Evolutionary conservation across 257 asterid genomes (phyloP).

Genomic region (Lantana camara): DNA sequence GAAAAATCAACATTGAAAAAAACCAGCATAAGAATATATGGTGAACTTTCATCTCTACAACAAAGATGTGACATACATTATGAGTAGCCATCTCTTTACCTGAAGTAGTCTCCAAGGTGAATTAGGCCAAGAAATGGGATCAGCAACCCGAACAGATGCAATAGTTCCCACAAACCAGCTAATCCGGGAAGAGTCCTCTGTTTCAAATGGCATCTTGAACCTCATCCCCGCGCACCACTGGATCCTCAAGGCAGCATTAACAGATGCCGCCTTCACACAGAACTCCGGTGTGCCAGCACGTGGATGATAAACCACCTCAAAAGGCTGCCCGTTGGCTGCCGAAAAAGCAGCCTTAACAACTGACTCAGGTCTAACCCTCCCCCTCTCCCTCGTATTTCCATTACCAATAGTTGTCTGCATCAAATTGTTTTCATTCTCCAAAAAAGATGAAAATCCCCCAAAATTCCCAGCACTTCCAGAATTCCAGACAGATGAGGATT

Average conservation of each 20-base stretch:
- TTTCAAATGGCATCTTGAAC: constrained; percentile 62
- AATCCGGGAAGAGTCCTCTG: constrained; percentile 51
- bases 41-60: not conserved
- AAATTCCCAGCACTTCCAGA: constrained; percentile 37
- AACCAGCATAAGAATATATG: constrained; percentile 7
- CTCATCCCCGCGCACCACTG: constrained; percentile 58
- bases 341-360: constrained; percentile 47
- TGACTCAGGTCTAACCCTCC: constrained; percentile 46
- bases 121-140: constrained; percentile 58
- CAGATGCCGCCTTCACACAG: constrained; percentile 49
- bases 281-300: constrained; percentile 56
- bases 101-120: constrained; percentile 59
- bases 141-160: constrained; percentile 42
- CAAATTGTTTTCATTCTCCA: constrained; percentile 39
- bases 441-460: constrained; percentile 29
- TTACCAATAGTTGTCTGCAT: constrained; percentile 28
- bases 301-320: constrained; percentile 55
- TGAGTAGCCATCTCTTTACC: constrained; percentile 35
- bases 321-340: constrained; percentile 54
- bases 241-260: constrained; percentile 44
- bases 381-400: constrained; percentile 42
- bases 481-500: constrained; percentile 42
- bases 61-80: not conserved
- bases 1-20: not conserved
- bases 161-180: constrained; percentile 63